Percentiles rank a stretch among this genome's conserved stretches.
Conservation (phyloP, 2,329 filamentous ascomycete genomes). For the Monosporascus cannonballus region DNA sequence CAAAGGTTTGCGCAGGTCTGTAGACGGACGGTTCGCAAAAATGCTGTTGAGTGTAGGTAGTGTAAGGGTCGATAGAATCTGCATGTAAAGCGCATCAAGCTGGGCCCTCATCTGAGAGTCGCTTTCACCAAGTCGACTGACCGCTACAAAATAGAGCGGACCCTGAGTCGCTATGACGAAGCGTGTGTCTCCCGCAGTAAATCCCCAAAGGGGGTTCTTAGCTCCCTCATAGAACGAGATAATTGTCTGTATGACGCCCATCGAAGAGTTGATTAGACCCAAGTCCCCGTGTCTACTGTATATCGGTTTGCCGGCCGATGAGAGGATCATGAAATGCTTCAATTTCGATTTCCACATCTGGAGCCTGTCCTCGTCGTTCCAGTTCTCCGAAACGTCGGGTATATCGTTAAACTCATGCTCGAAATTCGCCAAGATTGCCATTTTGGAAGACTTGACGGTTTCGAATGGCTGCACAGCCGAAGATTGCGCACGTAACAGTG, state of each 20-base stretch:
- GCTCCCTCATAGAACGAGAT: conserved; percentile 91
- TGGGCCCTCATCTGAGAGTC: conserved; percentile 82
- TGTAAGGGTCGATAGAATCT: conserved; percentile 92
- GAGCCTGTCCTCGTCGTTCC: conserved; percentile 54
- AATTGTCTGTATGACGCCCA: conserved; percentile 93
- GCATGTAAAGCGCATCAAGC: conserved; percentile 93
- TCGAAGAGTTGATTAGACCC: conserved; percentile 83
- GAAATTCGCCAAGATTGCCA: conserved; percentile 59
- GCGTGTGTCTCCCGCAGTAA: conserved; percentile 77
- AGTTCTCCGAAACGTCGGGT: conserved; percentile 43
- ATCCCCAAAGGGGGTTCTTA: conserved; percentile 71
- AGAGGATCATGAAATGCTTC: conserved; percentile 96
- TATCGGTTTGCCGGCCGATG: conserved; percentile 92
- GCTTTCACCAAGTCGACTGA: conserved; percentile 88
- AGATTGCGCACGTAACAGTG: conserved; percentile 57
- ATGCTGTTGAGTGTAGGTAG: conserved; percentile 80
- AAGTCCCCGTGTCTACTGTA: conserved; percentile 94
- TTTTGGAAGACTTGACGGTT: conserved; percentile 32
- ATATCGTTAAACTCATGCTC: conserved; percentile 72
- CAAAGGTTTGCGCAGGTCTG: conserved; percentile 81
- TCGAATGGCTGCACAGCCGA: conserved; percentile 57
- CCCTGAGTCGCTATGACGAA: conserved; percentile 84
- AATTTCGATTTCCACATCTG: conserved; percentile 81
- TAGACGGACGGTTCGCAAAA: conserved; percentile 87
- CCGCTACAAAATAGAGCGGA: conserved; percentile 86